These are phyloP conservation scores for Cylindrodendrum hubeiense DNA, from an alignment of 2,329 filamentous ascomycete species.

Conservation along the genomic window DNA sequence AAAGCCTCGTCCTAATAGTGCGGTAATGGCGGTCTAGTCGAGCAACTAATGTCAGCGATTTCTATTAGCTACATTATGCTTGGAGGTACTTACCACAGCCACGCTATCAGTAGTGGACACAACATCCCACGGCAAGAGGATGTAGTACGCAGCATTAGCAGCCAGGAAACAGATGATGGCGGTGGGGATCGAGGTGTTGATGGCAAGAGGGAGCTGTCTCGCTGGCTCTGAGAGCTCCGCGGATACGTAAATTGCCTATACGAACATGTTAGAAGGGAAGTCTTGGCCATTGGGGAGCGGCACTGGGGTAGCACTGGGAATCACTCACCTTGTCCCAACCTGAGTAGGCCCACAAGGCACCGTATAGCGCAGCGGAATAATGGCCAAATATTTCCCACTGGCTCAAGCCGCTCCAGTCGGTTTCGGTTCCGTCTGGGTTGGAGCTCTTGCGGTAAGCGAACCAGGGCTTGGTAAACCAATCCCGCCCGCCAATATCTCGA, in stretches of 20 bases:
- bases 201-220: conserved; percentile 69
- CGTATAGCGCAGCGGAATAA: conserved; percentile 71
- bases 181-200: conserved; percentile 71
- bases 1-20: conserved; percentile 64
- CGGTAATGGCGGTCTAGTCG: conserved; percentile 64
- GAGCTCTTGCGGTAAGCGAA: conserved; percentile 64
- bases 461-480: conserved; percentile 68
- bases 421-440: conserved; percentile 62
- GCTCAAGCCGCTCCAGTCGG: conserved; percentile 61
- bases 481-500: conserved; percentile 57
- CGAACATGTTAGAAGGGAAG: neutral
- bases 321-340: conserved; percentile 73
- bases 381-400: conserved; percentile 72
- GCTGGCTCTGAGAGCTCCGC: conserved; percentile 65
- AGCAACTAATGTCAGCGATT: neutral
- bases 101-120: conserved; percentile 72
- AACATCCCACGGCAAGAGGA: conserved; percentile 70
- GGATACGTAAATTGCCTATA: conserved; percentile 66
- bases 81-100: conserved; percentile 64
- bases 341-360: conserved; percentile 73
- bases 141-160: conserved; percentile 72
- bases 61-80: no score
- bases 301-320: neutral
- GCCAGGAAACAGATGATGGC: conserved; percentile 71
- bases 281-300: no score